A percentile compares a stretch with the other conserved stretches of the same genome.
phyloP scores from a whole-genome alignment of 768 basidiomycete species.

The Auricularia sp. region DNA sequence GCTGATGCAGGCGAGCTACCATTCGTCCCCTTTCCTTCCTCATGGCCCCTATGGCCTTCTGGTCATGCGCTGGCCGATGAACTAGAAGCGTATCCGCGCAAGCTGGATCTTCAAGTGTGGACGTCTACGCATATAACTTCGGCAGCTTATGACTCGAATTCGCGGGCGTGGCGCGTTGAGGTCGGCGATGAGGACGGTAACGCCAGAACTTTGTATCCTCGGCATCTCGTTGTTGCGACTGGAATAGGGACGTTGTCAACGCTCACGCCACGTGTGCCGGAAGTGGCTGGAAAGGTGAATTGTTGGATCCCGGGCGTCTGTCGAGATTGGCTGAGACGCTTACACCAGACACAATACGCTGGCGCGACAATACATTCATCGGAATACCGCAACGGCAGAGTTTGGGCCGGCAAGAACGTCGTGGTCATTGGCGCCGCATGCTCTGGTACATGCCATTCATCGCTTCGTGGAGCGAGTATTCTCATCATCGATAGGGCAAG shows the following conservation, averaged over 20 bases:
- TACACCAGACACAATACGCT: background rate
- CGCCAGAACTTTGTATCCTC: background rate
- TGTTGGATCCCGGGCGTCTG: background rate
- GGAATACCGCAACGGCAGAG: background rate
- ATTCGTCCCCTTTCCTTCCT: background rate
- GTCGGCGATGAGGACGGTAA: background rate
- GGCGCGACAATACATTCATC: background rate
- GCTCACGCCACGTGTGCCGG: background rate
- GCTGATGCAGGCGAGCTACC: background rate
- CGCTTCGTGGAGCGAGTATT: background rate
- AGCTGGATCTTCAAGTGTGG: constrained; percentile 6
- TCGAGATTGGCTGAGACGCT: no score
- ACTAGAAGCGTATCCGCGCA: constrained; percentile 3
- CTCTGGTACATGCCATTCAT: background rate
- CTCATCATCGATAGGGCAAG: background rate
- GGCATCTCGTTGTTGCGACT: background rate
- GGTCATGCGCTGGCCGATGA: background rate
- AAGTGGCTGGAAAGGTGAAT: background rate
- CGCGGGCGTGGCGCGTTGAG: background rate
- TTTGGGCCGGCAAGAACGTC: background rate
- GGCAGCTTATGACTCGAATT: background rate
- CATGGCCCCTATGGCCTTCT: background rate
- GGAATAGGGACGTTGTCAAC: background rate
- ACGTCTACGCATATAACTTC: background rate
- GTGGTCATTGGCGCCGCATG: background rate